Percentiles rank a stretch among this genome's conserved stretches.
Conservation (phyloP, 2,329 filamentous ascomycete genomes). For the Pseudogymnoascus sp. region DNA sequence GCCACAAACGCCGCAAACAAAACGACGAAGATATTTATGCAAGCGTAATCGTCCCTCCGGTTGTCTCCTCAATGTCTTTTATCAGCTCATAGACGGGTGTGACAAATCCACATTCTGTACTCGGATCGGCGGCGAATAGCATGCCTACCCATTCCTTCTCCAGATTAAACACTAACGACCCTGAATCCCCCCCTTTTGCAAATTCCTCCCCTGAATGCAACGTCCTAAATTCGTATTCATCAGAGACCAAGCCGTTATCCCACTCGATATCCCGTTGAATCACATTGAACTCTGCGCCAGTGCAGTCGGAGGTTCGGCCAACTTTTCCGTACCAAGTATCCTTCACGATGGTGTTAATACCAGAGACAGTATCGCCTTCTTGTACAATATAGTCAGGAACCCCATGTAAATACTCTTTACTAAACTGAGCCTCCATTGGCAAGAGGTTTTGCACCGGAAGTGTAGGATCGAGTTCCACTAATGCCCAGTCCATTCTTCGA, state of each 20-base stretch:
- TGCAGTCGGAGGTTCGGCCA: background rate
- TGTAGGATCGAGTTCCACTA: background rate
- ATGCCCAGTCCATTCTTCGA: background rate
- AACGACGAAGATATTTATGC: background rate
- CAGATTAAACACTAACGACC: background rate
- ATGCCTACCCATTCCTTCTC: constrained; percentile 1
- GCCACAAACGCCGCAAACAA: no score
- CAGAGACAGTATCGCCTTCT: background rate
- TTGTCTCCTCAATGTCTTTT: background rate
- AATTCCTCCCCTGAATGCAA: background rate
- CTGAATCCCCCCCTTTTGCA: background rate
- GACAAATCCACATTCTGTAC: background rate
- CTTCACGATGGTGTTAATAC: background rate
- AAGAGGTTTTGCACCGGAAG: background rate
- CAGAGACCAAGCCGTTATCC: no score
- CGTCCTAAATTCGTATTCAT: no score
- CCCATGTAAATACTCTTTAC: background rate
- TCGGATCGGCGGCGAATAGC: background rate
- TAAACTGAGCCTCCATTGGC: background rate
- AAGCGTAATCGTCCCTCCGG: background rate
- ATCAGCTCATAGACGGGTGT: background rate
- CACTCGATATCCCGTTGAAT: no score
- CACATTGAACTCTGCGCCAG: no score
- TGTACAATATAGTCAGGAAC: no score
- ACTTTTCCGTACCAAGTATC: background rate